A percentile compares a stretch with the other conserved stretches of the same genome.
These are phyloP conservation scores for Aspergillus aculeatus DNA, from an alignment of 2,329 filamentous ascomycete genomes.

Conservation along the genomic window DNA sequence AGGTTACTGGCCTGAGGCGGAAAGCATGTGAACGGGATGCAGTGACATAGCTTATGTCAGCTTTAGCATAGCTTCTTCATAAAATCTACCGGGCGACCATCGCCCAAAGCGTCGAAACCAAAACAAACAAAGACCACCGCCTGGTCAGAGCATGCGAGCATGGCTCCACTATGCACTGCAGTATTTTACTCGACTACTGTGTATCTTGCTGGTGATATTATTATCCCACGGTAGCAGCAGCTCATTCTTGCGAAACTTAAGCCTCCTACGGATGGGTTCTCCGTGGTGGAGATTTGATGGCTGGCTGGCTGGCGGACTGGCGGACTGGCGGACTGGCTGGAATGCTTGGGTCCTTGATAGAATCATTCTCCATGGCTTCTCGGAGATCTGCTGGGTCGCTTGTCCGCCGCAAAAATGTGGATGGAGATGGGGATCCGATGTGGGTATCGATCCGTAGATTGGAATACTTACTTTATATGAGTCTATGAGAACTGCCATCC, in stretches of 20 bases:
- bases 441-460: neutral
- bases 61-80: neutral
- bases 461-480: too few species aligned
- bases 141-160: too few species aligned
- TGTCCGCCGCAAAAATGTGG: neutral
- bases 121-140: slow-evolving; percentile 1
- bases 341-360: neutral
- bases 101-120: slow-evolving; percentile 4
- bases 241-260: neutral
- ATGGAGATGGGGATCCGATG: neutral
- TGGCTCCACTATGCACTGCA: too few species aligned
- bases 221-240: neutral
- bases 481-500: neutral
- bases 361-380: neutral
- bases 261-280: neutral
- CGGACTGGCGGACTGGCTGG: neutral
- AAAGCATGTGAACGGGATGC: neutral
- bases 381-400: neutral
- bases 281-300: neutral
- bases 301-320: too few species aligned
- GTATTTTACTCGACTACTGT: too few species aligned
- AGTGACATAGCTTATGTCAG: neutral
- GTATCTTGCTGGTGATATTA: too few species aligned
- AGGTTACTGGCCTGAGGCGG: neutral
- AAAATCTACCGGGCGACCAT: neutral